Conservation (phyloP, 805 yeast genomes). For the Monosporozyma solicola region DNA sequence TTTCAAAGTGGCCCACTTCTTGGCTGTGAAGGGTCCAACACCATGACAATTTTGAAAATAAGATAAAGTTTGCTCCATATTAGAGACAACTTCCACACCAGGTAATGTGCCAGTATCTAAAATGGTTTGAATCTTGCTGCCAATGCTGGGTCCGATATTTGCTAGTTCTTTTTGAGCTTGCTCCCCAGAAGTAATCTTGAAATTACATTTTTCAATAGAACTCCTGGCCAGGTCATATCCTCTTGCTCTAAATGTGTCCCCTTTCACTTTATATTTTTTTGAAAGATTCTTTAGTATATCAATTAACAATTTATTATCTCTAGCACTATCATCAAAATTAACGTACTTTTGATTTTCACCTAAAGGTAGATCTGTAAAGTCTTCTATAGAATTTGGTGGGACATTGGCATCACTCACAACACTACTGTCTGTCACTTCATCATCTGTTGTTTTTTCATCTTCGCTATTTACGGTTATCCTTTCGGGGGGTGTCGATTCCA, state of each 20-base stretch:
- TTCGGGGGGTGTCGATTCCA: not conserved
- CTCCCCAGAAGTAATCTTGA: conserved; percentile 17
- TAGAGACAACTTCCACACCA: conserved; percentile 13
- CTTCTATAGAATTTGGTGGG: not conserved
- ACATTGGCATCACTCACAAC: not conserved
- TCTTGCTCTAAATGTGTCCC: conserved; percentile 23
- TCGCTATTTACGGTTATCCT: not conserved
- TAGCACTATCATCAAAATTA: not conserved
- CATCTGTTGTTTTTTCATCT: not conserved
- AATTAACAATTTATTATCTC: conserved; percentile 13
- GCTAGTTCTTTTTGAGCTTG: conserved; percentile 19
- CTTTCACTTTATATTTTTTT: conserved; percentile 18
- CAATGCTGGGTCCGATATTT: conserved; percentile 24
- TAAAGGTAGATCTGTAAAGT: not conserved
- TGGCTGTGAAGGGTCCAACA: conserved; percentile 23
- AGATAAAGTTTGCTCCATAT: conserved; percentile 11
- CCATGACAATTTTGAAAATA: conserved; percentile 25
- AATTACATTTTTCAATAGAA: conserved; percentile 15
- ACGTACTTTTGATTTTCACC: not conserved
- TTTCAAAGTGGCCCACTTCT: conserved; percentile 16
- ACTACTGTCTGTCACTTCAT: not conserved
- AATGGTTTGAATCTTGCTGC: conserved; percentile 23
- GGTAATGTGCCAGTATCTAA: conserved; percentile 19
- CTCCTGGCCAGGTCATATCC: conserved; percentile 22
- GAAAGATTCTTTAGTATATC: conserved; percentile 14